Evolutionary conservation across 2,329 filamentous ascomycete species (phyloP), one percentile per base, ranked within the genome.

Genomic region (Exutisphaerella laricina): DNA sequence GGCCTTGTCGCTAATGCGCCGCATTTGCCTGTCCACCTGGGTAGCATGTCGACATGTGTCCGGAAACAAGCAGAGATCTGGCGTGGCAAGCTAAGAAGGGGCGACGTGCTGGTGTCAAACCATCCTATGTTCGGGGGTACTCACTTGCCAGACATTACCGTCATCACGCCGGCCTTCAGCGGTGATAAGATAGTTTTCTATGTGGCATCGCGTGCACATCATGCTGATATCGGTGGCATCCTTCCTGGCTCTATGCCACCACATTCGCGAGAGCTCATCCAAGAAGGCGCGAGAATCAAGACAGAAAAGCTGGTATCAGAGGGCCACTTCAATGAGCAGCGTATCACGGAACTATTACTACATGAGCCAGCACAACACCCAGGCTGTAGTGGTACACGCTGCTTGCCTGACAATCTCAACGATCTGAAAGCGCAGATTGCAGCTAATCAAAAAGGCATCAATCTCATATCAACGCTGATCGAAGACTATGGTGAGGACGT

Each of bases 351-450:
- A 51, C 50, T 66, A 1, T 70, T 94, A 4, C 78, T 85, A 41
- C 72, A 79, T 10, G 84, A 88, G 50, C 87, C 88, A 0, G 84
- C 84, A 0, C 72, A 82, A 54, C 80, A 85, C 52, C 79, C 81
- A 0, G 87, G 84, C 1, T 92, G 85, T 66, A 82, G 78, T 41
- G 87, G 86, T 2, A 89, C 87, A 0, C 72, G 87, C 31, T 88
- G 85, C 59, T 70, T 94, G 1, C 80, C 78, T 7, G 88, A 94
- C 63, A 94, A 94, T 59, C 72, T 94, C 51, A 89, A 87, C 39
- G 88, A 94, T 60, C 72, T 94, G 29, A 88, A 89, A 63, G 88
- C 88, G 0, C 87, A 94, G 60, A 82, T 92, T 9, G 86, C 88
- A 0, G 86, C 87, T 9, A 94, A 94, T 58, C 83, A 88, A 55